These are phyloP conservation scores for Penicillium thymicola DNA, from an alignment of 2,329 filamentous ascomycete species.

Conservation along the genomic window DNA sequence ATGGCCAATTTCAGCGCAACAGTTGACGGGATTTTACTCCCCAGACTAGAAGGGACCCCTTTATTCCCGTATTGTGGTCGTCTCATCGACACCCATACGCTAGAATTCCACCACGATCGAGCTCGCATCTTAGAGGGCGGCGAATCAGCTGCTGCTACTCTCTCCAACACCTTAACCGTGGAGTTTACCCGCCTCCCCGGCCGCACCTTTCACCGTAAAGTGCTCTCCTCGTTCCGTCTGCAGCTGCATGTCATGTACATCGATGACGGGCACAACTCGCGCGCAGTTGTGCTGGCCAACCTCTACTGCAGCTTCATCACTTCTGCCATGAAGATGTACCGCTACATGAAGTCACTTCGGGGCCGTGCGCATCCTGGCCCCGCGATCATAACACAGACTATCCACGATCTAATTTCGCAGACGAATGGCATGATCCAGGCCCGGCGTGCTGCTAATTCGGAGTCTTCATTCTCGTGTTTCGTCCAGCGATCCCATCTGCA, in stretches of 20 bases:
- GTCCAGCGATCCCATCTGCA: conserved; percentile 59
- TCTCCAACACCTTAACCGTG: conserved; percentile 73
- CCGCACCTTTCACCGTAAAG: conserved; percentile 74
- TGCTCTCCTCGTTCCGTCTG: conserved; percentile 72
- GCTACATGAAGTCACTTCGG: conserved; percentile 60
- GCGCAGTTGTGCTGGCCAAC: conserved; percentile 67
- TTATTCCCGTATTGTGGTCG: conserved; percentile 86
- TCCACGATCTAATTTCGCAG: conserved; percentile 63
- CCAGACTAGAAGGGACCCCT: conserved; percentile 44
- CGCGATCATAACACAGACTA: conserved; percentile 62
- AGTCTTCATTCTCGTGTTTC: conserved; percentile 50
- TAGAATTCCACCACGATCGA: conserved; percentile 71
- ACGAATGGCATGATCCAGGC: conserved; percentile 63
- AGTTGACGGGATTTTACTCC: conserved; percentile 54
- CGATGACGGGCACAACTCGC: conserved; percentile 67
- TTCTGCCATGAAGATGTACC: conserved; percentile 70
- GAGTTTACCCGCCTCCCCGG: conserved; percentile 71
- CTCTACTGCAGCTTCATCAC: conserved; percentile 72
- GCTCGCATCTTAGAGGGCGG: conserved; percentile 47
- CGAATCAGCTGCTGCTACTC: conserved; percentile 52
- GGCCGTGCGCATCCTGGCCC: conserved; percentile 51
- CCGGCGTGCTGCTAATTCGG: conserved; percentile 16
- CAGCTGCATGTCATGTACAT: conserved; percentile 63
- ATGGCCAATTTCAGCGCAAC: conserved; percentile 75
- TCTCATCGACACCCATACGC: conserved; percentile 67